A percentile compares a stretch with the other conserved stretches of the same genome.
phyloP scores from a whole-genome alignment of 345 rosid species.

The Psidium friedrichsthalianum region DNA sequence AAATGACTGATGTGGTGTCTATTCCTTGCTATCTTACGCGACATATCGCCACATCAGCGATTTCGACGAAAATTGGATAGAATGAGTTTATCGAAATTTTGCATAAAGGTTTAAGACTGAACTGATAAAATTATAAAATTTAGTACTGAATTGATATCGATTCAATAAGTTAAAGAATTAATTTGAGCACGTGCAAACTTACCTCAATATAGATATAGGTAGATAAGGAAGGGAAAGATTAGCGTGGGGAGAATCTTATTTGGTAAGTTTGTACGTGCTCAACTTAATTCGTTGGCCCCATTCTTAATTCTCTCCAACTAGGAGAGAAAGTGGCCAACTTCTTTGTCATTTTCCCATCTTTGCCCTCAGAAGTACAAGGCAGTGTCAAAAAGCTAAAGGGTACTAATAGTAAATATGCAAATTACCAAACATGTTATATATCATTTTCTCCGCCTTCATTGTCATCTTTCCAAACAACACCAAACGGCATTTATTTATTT shows the following conservation, averaged over 20 bases:
- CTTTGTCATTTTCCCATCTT: not conserved
- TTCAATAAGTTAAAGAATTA: not conserved
- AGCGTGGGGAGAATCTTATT: not conserved
- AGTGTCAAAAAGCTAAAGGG: not conserved
- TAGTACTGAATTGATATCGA: not conserved
- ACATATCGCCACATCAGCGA: not conserved
- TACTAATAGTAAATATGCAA: not conserved
- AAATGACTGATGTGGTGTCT: not conserved
- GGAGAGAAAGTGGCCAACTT: not conserved
- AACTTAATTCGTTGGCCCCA: not conserved
- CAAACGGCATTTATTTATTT: not conserved
- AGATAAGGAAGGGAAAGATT: not conserved
- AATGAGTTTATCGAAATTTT: not conserved
- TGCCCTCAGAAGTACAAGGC: not conserved
- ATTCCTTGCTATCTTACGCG: accelerated
- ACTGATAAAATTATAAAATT: not conserved
- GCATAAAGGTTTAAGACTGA: not conserved
- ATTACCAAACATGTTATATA: not conserved
- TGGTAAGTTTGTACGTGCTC: not conserved
- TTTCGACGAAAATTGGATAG: not conserved
- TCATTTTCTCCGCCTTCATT: not conserved
- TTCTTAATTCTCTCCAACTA: not conserved
- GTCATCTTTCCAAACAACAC: not conserved
- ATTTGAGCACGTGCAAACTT: not conserved
- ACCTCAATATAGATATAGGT: not conserved